A percentile compares a stretch with the other conserved stretches of the same genome.
These are phyloP conservation scores for Magnolia kwangsiensis DNA, from an alignment of 164 flowering plant species.

Conservation along the genomic window DNA sequence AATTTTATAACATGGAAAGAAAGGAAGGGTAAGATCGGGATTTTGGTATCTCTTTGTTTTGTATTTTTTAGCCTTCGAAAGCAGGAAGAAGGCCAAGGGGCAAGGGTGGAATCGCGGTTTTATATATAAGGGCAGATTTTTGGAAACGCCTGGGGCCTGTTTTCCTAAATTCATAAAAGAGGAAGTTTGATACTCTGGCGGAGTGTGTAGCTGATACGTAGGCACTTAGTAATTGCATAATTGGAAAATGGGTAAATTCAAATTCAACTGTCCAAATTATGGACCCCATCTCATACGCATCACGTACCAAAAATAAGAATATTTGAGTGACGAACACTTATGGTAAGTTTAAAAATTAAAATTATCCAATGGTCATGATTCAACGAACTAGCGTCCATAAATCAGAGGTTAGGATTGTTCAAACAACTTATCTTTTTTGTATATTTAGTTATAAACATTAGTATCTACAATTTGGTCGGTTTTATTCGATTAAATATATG, in stretches of 20 bases:
- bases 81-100: neutral
- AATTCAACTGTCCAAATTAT: no score
- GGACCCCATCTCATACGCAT: no score
- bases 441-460: no score
- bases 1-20: neutral
- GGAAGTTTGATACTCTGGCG: neutral
- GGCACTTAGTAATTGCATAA: neutral
- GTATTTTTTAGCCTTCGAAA: neutral
- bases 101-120: neutral
- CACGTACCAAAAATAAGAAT: no score
- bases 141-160: neutral
- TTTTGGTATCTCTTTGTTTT: neutral
- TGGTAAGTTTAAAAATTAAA: no score
- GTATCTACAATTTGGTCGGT: neutral
- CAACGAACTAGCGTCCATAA: no score
- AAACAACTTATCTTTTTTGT: neutral
- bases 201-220: neutral
- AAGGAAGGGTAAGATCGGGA: neutral
- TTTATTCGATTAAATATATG: no score
- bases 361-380: no score
- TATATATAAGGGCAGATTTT: neutral
- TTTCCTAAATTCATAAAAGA: neutral
- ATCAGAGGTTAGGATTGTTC: no score
- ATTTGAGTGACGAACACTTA: no score
- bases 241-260: no score